These are phyloP conservation scores for Juncus inflexus DNA, from an alignment of 176 grass and related monocot species.

Conservation along the genomic window DNA sequence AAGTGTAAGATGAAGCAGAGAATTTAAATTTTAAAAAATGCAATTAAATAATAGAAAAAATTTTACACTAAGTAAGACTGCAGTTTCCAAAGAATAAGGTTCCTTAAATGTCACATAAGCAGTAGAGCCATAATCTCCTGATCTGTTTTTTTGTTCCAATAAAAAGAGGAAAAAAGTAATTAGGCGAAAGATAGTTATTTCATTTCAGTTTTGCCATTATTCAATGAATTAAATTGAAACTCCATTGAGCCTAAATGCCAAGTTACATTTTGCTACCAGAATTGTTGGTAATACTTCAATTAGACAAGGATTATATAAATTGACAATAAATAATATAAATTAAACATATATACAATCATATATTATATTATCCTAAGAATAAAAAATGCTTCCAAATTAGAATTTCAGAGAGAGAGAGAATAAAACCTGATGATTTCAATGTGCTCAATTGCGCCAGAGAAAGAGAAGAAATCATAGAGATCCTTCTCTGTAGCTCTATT, in stretches of 20 bases:
- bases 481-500: constrained; percentile 59
- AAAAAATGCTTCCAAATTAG: neutral
- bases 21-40: neutral
- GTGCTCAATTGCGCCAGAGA: constrained; percentile 93
- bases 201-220: too few species aligned
- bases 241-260: too few species aligned
- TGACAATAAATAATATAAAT: too few species aligned
- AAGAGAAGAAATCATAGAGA: constrained; percentile 89
- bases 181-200: neutral
- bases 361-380: neutral
- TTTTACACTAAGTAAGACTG: constrained; percentile 85
- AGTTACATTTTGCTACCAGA: too few species aligned
- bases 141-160: constrained; percentile 41
- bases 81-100: constrained; percentile 85
- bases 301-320: too few species aligned
- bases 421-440: constrained; percentile 84
- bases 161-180: constrained; percentile 19
- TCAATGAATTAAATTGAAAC: too few species aligned
- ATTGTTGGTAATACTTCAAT: too few species aligned
- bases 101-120: constrained; percentile 97
- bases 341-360: too few species aligned
- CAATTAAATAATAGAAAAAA: constrained; percentile 14
- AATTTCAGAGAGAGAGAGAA: neutral
- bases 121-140: constrained; percentile 74
- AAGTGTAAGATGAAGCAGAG: constrained; percentile 13